phyloP scores from a whole-genome alignment of 148 eudicot genomes.

The Rhododendron ferrugineum region DNA sequence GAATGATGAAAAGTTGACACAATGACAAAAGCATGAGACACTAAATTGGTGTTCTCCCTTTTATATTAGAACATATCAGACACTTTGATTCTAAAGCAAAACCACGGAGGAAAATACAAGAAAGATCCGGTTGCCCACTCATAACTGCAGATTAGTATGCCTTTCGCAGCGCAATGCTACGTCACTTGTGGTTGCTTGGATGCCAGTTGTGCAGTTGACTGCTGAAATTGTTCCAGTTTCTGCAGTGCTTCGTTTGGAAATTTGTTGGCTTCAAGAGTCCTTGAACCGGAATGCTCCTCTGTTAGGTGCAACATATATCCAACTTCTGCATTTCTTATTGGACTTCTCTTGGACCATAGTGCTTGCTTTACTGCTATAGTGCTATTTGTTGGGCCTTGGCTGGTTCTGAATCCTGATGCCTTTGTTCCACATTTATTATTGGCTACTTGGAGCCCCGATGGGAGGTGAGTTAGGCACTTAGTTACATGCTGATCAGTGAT shows the following conservation, averaged over 20 bases:
- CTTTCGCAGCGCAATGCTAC: too few species aligned
- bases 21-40: too few species aligned
- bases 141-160: too few species aligned
- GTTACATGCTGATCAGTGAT: not conserved
- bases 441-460: slow-evolving; percentile 75
- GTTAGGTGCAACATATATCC: not conserved
- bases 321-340: not conserved
- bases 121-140: too few species aligned
- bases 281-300: not conserved
- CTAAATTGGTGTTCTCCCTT: too few species aligned
- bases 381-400: slow-evolving; percentile 39
- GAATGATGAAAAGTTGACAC: too few species aligned
- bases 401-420: not conserved
- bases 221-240: not conserved
- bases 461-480: slow-evolving; percentile 43
- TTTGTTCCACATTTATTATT: slow-evolving; percentile 40
- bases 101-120: too few species aligned
- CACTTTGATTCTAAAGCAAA: too few species aligned
- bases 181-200: not conserved
- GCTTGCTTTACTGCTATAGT: slow-evolving; percentile 58
- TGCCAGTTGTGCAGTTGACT: not conserved
- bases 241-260: not conserved
- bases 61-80: too few species aligned
- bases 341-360: slow-evolving; percentile 27
- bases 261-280: not conserved